Percentiles rank a stretch among this genome's conserved stretches.
phyloP scores from a whole-genome alignment of 139 green algal genomes.

The Monoraphidium neglectum region DNA sequence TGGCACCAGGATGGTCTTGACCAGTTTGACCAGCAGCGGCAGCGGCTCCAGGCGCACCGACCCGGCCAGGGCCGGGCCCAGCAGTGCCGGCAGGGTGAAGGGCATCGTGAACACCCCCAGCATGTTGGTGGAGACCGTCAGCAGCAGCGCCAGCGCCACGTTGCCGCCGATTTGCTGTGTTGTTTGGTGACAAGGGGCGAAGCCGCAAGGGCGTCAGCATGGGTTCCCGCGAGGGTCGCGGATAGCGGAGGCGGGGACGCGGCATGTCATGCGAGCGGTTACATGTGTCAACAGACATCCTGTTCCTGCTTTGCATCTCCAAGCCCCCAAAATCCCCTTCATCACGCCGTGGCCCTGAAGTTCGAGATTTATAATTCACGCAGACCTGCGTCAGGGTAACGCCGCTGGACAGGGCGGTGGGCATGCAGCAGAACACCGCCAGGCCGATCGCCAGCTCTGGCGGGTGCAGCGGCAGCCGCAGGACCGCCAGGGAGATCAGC shows the following conservation, averaged over 20 bases:
- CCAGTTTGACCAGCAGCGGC: conserved; percentile 63
- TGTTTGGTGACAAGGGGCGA: background rate
- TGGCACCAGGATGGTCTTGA: conserved; percentile 69
- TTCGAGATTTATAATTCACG: background rate
- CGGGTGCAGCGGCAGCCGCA: conserved; percentile 51
- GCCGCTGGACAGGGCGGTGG: conserved; percentile 63
- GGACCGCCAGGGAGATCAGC: conserved; percentile 28
- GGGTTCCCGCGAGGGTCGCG: too few species aligned
- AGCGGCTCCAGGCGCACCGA: conserved; percentile 27
- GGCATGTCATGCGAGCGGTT: too few species aligned
- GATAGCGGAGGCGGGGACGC: too few species aligned
- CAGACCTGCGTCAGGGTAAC: conserved; percentile 49
- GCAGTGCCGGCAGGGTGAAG: conserved; percentile 44
- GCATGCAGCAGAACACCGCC: conserved; percentile 76
- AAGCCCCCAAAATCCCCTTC: background rate
- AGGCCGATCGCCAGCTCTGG: conserved; percentile 55
- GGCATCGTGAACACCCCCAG: conserved; percentile 74
- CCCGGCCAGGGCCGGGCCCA: conserved; percentile 36
- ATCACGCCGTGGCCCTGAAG: background rate
- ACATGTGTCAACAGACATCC: too few species aligned
- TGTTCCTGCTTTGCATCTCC: too few species aligned
- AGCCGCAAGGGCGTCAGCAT: conserved; percentile 23
- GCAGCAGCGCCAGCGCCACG: conserved; percentile 71
- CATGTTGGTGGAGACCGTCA: conserved; percentile 69
- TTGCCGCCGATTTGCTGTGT: conserved; percentile 57